phyloP scores from a whole-genome alignment of 768 basidiomycete species.

The Inosperma sp. region DNA sequence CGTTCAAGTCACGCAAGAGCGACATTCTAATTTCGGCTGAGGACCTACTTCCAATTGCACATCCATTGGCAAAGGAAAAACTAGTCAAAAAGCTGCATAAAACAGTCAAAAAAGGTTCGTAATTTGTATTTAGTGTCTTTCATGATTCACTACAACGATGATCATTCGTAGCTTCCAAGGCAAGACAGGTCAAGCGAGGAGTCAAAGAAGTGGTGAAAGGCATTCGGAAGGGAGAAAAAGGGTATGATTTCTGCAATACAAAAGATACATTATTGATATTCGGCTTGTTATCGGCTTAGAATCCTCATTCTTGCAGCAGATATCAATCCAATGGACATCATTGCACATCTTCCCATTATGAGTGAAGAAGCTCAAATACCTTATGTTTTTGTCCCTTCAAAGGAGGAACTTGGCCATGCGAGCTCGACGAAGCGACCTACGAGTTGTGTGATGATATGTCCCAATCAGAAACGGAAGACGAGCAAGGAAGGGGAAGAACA shows the following conservation, averaged over 20 bases:
- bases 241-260: constrained; percentile 44
- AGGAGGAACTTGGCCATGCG: constrained; percentile 93
- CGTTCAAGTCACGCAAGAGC: constrained; percentile 35
- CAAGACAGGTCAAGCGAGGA: constrained; percentile 92
- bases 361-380: constrained; percentile 92
- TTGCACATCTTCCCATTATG: constrained; percentile 92
- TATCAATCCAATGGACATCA: constrained; percentile 97
- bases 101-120: constrained; percentile 85
- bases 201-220: constrained; percentile 99
- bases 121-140: background rate
- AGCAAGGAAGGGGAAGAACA: constrained; percentile 62
- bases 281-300: constrained; percentile 34
- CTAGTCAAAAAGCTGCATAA: constrained; percentile 92
- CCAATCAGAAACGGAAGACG: constrained; percentile 67
- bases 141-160: background rate
- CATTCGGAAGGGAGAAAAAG: constrained; percentile 95
- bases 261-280: constrained; percentile 1
- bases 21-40: constrained; percentile 66
- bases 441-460: constrained; percentile 94
- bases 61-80: constrained; percentile 91
- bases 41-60: constrained; percentile 90
- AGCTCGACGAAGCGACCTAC: constrained; percentile 98
- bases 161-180: constrained; percentile 75
- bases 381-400: constrained; percentile 84
- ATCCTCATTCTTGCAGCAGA: constrained; percentile 91